Percentiles rank a stretch among this genome's conserved stretches.
Conservation (phyloP, 2,329 filamentous ascomycete genomes). For the Pseudogymnoascus sp. region DNA sequence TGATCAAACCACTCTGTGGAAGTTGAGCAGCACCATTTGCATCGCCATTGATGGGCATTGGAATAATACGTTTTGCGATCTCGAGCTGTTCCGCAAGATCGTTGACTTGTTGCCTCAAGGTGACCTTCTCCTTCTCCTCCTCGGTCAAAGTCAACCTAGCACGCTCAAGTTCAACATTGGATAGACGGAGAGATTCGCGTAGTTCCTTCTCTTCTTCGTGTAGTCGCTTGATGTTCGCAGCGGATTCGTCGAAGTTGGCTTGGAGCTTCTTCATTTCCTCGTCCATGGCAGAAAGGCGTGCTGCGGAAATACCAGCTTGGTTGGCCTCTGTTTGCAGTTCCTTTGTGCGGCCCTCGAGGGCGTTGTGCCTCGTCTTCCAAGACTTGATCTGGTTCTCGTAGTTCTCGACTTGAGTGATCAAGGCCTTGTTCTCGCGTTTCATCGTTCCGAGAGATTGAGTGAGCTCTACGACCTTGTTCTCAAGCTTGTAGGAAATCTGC, state of each 20-base stretch:
- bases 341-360: constrained; percentile 80
- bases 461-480: constrained; percentile 98
- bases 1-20: constrained; percentile 74
- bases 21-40: constrained; percentile 56
- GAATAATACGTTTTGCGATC: constrained; percentile 59
- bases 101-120: constrained; percentile 77
- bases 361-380: constrained; percentile 88
- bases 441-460: constrained; percentile 88
- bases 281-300: constrained; percentile 84
- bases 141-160: constrained; percentile 67
- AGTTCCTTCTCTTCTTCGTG: constrained; percentile 89
- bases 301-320: constrained; percentile 91
- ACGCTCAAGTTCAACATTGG: constrained; percentile 73
- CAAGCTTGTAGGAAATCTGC: constrained; percentile 98
- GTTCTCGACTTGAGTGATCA: constrained; percentile 83
- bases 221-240: constrained; percentile 82
- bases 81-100: constrained; percentile 92
- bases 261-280: constrained; percentile 92
- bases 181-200: constrained; percentile 71
- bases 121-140: constrained; percentile 78
- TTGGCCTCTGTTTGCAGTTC: constrained; percentile 96
- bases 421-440: constrained; percentile 88
- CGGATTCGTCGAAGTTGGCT: constrained; percentile 81
- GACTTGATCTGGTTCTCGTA: constrained; percentile 95
- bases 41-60: constrained; percentile 63